phyloP scores from a whole-genome alignment of 1,284 basidiomycete species.

The Rhodotorula sp. region DNA sequence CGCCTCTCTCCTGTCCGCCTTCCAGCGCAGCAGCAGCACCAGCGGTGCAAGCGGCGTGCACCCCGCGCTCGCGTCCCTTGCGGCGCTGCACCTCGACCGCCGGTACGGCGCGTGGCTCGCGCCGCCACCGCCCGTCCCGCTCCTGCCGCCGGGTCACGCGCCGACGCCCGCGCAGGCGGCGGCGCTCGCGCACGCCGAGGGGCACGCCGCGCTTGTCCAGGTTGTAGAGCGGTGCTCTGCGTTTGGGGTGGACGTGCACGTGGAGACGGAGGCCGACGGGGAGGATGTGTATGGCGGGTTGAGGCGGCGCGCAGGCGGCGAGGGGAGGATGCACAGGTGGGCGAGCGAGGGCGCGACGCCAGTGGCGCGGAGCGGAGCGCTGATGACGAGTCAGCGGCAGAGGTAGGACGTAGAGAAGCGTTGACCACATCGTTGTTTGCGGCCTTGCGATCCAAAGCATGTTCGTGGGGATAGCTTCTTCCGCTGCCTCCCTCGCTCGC shows the following conservation, averaged over 20 bases:
- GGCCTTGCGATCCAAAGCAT: too few species aligned
- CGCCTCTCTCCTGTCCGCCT: slow-evolving; percentile 17
- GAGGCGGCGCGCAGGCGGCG: neutral
- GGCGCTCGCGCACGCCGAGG: neutral
- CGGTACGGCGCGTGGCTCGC: slow-evolving; percentile 23
- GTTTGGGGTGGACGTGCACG: neutral
- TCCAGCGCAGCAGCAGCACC: neutral
- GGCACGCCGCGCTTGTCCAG: neutral
- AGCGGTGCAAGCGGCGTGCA: neutral
- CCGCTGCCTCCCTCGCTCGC: too few species aligned
- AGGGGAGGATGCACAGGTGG: slow-evolving; percentile 2
- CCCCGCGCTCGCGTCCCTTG: neutral
- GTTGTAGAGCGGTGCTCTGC: neutral
- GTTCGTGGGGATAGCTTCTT: too few species aligned
- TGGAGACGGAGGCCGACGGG: neutral
- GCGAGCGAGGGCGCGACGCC: neutral
- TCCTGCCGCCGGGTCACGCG: neutral
- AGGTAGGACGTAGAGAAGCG: too few species aligned
- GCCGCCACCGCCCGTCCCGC: neutral
- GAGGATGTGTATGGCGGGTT: neutral
- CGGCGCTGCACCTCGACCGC: slow-evolving; percentile 14
- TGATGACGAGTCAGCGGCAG: neutral
- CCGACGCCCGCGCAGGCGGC: neutral
- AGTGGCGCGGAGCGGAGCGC: too few species aligned
- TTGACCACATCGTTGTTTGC: too few species aligned